These are phyloP conservation scores for Candida chilensis DNA, from an alignment of 805 yeast species.

Conservation along the genomic window DNA sequence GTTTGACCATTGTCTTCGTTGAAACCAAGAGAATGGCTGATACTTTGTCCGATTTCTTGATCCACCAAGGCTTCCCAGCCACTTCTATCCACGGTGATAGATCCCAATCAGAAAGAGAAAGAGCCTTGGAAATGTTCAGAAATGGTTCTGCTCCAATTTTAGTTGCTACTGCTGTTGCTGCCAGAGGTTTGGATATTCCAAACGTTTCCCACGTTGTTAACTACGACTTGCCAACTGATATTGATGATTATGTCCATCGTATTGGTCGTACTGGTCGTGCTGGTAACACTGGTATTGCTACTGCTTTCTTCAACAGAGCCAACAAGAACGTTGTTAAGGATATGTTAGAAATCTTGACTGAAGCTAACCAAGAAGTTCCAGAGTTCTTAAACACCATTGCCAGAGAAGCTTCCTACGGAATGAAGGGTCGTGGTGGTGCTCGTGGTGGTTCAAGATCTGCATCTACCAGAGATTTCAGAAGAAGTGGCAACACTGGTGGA, in stretches of 20 bases:
- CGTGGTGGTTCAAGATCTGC: slow-evolving; percentile 43
- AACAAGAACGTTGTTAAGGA: slow-evolving; percentile 87
- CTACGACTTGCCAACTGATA: slow-evolving; percentile 93
- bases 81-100: slow-evolving; percentile 99
- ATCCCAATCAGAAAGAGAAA: slow-evolving; percentile 95
- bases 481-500: slow-evolving; percentile 16
- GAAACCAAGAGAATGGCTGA: slow-evolving; percentile 99
- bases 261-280: slow-evolving; percentile 99
- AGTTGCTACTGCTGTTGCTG: slow-evolving; percentile 99
- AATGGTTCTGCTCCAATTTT: slow-evolving; percentile 85
- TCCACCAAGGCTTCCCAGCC: slow-evolving; percentile 87
- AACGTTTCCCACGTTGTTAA: slow-evolving; percentile 96
- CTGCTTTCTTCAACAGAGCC: slow-evolving; percentile 96
- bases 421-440: slow-evolving; percentile 45
- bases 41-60: slow-evolving; percentile 83
- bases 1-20: slow-evolving; percentile 89
- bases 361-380: slow-evolving; percentile 98
- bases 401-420: slow-evolving; percentile 61
- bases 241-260: slow-evolving; percentile 98
- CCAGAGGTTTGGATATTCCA: slow-evolving; percentile 99
- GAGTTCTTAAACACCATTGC: slow-evolving; percentile 71
- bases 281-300: slow-evolving; percentile 97
- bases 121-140: slow-evolving; percentile 92
- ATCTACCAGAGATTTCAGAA: slow-evolving; percentile 41
- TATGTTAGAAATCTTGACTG: slow-evolving; percentile 75